Evolutionary conservation across 2,329 filamentous ascomycete species (phyloP).

Genomic region (Beauveria rudraprayagi): DNA sequence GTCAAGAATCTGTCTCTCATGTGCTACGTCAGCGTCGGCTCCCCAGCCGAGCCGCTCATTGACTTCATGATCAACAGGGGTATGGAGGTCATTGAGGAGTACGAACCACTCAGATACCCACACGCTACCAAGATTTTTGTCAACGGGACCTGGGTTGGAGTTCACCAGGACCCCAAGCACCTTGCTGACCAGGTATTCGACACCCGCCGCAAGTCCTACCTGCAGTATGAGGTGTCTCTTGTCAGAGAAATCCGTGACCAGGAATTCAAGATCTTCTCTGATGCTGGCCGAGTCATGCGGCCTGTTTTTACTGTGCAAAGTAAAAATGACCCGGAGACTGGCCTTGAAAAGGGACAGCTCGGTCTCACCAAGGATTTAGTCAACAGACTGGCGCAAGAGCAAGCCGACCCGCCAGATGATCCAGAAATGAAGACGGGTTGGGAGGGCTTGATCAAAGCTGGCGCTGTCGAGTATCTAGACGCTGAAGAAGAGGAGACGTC

Average conservation of each 20-base stretch:
- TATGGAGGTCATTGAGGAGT: conserved; percentile 96
- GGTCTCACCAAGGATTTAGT: conserved; percentile 76
- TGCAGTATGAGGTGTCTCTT: conserved; percentile 88
- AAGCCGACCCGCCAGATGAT: conserved; percentile 57
- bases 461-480: conserved; percentile 92
- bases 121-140: conserved; percentile 97
- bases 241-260: conserved; percentile 94
- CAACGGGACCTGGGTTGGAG: conserved; percentile 96
- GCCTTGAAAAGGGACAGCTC: conserved; percentile 56
- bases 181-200: conserved; percentile 72
- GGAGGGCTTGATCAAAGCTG: conserved; percentile 74
- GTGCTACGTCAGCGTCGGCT: conserved; percentile 96
- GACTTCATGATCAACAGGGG: conserved; percentile 94
- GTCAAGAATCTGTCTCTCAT: conserved; percentile 97
- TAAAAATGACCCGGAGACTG: conserved; percentile 62
- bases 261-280: conserved; percentile 98
- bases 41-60: conserved; percentile 79
- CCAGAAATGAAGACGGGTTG: conserved; percentile 67
- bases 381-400: conserved; percentile 66
- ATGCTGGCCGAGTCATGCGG: conserved; percentile 89
- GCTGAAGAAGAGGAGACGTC: conserved; percentile 97
- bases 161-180: conserved; percentile 81
- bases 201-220: conserved; percentile 70
- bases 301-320: conserved; percentile 92
- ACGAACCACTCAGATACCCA: conserved; percentile 75